A percentile compares a stretch with the other conserved stretches of the same genome.
These are phyloP conservation scores for Candida nitratophila DNA, from an alignment of 805 yeast genomes.

Conservation along the genomic window DNA sequence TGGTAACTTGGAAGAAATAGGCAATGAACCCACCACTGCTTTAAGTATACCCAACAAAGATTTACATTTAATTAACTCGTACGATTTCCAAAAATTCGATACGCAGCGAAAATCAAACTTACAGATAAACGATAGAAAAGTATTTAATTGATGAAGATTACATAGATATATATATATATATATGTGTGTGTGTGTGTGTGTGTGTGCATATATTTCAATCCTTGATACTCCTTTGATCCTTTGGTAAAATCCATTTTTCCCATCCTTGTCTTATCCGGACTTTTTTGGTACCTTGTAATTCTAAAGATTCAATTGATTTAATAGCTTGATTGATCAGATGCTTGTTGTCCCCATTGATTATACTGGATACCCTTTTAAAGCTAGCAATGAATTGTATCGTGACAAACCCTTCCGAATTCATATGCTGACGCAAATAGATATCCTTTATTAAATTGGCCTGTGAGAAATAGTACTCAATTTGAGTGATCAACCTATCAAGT, in stretches of 20 bases:
- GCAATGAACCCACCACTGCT: background rate
- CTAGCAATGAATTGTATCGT: conserved; percentile 48
- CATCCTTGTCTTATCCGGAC: conserved; percentile 54
- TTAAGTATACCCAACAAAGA: background rate
- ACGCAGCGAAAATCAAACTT: background rate
- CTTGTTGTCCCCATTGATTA: conserved; percentile 42
- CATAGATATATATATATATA: no score
- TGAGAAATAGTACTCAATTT: conserved; percentile 83
- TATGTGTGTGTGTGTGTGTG: no score
- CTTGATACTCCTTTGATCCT: conserved; percentile 27
- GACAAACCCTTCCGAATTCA: conserved; percentile 69
- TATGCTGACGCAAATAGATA: conserved; percentile 65
- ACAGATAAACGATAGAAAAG: background rate
- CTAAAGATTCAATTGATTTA: conserved; percentile 22
- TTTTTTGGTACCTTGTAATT: conserved; percentile 31
- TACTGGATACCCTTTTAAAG: conserved; percentile 65
- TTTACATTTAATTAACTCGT: background rate
- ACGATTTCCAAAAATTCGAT: background rate
- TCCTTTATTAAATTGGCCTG: conserved; percentile 82
- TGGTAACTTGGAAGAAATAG: background rate
- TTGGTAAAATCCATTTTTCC: conserved; percentile 64
- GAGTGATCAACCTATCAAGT: conserved; percentile 27
- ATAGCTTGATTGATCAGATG: conserved; percentile 27
- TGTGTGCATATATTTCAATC: background rate
- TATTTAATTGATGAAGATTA: background rate